Evolutionary conservation across 177 flowering plant genomes (phyloP).

Genomic region (Vitis hybrid): DNA sequence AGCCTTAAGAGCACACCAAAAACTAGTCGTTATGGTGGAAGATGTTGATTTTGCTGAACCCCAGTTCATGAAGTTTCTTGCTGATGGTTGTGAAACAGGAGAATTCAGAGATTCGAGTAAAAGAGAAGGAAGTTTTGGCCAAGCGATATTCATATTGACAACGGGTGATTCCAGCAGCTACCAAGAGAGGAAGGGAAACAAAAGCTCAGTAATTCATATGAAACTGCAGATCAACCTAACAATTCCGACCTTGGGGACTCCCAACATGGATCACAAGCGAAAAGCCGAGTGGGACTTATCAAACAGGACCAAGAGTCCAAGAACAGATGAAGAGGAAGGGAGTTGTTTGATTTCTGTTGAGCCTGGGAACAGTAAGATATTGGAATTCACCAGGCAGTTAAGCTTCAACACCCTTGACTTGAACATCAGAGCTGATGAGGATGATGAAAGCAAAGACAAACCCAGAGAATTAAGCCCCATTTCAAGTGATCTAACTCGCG

Average conservation of each 20-base stretch:
- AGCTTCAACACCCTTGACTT: constrained; percentile 65
- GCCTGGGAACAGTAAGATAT: constrained; percentile 13
- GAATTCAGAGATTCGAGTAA: constrained; percentile 26
- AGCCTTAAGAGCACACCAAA: constrained; percentile 32
- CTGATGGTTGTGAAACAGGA: constrained; percentile 33
- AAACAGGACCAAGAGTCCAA: constrained; percentile 36
- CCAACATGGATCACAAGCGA: constrained; percentile 36
- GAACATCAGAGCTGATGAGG: constrained; percentile 58
- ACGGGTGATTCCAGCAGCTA: constrained; percentile 17
- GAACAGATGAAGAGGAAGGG: constrained; percentile 32
- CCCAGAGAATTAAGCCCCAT: constrained; percentile 32
- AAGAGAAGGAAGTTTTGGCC: constrained; percentile 15
- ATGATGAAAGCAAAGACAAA: constrained; percentile 27
- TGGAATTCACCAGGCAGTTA: constrained; percentile 39
- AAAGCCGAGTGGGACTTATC: constrained; percentile 47
- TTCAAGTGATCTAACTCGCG: constrained; percentile 50
- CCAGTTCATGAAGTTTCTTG: constrained; percentile 43
- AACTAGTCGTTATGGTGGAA: constrained; percentile 57
- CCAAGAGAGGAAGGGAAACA: constrained; percentile 3
- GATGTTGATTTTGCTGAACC: constrained; percentile 51
- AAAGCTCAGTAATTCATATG: constrained; percentile 42
- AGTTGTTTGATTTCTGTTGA: background rate
- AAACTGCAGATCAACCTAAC: constrained; percentile 35
- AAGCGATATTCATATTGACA: constrained; percentile 43
- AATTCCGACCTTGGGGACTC: constrained; percentile 1